phyloP scores from a whole-genome alignment of 805 yeast genomes.

The Wickerhamiella allomyrinae region DNA sequence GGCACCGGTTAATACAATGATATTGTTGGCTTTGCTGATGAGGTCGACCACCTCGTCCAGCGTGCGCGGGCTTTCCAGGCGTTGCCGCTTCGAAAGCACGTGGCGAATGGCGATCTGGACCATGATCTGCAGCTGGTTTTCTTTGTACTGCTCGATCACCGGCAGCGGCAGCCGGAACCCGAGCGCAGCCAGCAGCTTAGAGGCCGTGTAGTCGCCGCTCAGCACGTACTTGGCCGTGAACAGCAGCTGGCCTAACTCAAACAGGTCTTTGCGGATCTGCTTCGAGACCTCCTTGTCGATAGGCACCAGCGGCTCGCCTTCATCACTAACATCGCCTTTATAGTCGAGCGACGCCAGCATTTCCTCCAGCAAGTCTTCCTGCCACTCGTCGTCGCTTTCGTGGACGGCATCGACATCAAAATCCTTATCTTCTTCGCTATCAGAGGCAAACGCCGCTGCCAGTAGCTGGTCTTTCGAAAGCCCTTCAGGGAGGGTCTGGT shows the following conservation, averaged over 20 bases:
- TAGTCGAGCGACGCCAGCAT: conserved; percentile 18
- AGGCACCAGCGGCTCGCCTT: conserved; percentile 11
- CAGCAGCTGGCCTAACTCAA: conserved; percentile 40
- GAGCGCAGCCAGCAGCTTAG: conserved; percentile 41
- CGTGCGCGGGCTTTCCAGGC: conserved; percentile 24
- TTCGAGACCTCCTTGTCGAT: conserved; percentile 30
- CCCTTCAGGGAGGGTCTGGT: no score
- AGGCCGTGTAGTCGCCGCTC: conserved; percentile 38
- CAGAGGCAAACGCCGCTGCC: conserved; percentile 14
- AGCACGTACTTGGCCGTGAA: conserved; percentile 54
- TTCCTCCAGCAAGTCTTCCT: conserved; percentile 14
- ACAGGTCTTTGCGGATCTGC: conserved; percentile 39
- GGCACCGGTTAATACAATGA: conserved; percentile 78
- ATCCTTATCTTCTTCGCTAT: conserved; percentile 10
- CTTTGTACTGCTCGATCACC: conserved; percentile 10
- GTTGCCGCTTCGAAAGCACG: conserved; percentile 11
- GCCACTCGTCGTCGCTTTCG: conserved; percentile 11
- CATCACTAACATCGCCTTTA: conserved; percentile 7
- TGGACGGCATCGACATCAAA: conserved; percentile 7
- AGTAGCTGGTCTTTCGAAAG: no score
- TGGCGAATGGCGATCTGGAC: conserved; percentile 17
- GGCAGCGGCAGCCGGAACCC: conserved; percentile 38
- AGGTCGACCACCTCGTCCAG: conserved; percentile 44
- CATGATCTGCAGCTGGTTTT: conserved; percentile 12
- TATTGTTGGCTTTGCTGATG: conserved; percentile 40